Conservation (phyloP, 2,329 filamentous ascomycete genomes). For the Fusarium mundagurra region DNA sequence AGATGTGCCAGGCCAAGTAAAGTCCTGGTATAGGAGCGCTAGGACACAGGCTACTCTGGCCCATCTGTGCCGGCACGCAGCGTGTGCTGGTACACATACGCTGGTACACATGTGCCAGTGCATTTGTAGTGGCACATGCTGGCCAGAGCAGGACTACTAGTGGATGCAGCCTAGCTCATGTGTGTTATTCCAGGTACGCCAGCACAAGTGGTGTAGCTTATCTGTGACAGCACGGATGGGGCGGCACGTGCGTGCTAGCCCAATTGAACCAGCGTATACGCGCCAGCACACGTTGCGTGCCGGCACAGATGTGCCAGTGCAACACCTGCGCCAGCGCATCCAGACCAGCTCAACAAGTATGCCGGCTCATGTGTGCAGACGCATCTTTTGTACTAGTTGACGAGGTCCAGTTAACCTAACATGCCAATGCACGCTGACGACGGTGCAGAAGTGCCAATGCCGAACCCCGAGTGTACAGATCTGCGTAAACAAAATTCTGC, state of each 20-base stretch:
- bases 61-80: not conserved
- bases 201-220: not conserved
- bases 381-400: not conserved
- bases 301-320: not conserved
- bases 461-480: too few species aligned
- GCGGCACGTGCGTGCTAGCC: not conserved
- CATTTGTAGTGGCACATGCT: not conserved
- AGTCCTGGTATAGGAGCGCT: not conserved
- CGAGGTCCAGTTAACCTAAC: not conserved
- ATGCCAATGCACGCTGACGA: not conserved
- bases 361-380: not conserved
- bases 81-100: not conserved
- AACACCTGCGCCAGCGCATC: not conserved
- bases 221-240: not conserved
- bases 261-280: not conserved
- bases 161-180: not conserved
- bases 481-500: too few species aligned
- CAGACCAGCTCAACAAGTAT: not conserved
- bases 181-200: not conserved
- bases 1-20: not conserved
- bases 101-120: not conserved
- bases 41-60: not conserved
- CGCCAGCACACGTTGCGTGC: not conserved
- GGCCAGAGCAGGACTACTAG: not conserved
- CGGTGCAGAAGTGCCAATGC: too few species aligned